phyloP scores from a whole-genome alignment of 441 rosid species.

The Corymbia citriodora region DNA sequence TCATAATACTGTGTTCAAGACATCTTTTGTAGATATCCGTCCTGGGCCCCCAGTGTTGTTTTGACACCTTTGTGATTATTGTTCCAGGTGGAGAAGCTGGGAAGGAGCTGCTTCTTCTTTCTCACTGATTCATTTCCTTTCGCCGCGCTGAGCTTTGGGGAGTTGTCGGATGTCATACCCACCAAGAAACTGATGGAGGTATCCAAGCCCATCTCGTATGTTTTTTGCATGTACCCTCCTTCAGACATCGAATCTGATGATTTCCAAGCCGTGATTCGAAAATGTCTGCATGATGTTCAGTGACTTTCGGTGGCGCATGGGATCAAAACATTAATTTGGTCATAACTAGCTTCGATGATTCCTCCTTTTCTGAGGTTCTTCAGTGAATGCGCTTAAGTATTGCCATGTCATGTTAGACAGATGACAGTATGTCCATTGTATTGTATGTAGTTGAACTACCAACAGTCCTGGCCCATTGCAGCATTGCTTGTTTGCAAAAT shows the following conservation, averaged over 20 bases:
- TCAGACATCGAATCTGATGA: conserved; percentile 47
- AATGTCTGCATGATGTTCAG: conserved; percentile 22
- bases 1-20: not conserved
- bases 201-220: conserved; percentile 63
- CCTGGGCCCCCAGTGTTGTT: not conserved
- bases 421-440: not conserved
- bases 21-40: not conserved
- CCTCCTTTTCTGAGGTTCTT: not conserved
- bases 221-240: conserved; percentile 66
- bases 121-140: conserved; percentile 61
- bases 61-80: not conserved
- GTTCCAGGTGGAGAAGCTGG: conserved; percentile 75
- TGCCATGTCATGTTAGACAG: not conserved
- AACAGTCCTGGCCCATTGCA: no score
- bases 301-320: not conserved
- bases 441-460: no score
- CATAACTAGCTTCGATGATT: not conserved
- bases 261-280: conserved; percentile 26
- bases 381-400: not conserved
- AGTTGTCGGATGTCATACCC: conserved; percentile 27
- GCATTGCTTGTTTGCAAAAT: no score
- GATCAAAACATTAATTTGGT: not conserved
- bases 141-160: conserved; percentile 61
- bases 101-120: conserved; percentile 77
- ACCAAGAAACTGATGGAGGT: conserved; percentile 44